These are phyloP conservation scores for Beauveria medogensis DNA, from an alignment of 2,329 filamentous ascomycete species.

Conservation along the genomic window DNA sequence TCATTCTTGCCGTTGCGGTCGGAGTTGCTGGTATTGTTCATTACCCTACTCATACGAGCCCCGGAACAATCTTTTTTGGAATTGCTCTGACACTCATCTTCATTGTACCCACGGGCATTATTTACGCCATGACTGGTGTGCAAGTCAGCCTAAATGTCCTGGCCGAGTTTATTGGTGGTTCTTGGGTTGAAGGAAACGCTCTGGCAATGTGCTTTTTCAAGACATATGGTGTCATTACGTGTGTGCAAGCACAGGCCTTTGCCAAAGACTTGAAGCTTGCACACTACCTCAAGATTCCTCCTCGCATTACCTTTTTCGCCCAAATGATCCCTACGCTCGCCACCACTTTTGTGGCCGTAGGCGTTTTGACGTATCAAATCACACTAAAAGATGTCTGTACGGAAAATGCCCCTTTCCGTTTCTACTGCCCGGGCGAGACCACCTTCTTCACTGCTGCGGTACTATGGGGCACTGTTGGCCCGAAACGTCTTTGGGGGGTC, in stretches of 20 bases:
- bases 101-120: slow-evolving; percentile 33
- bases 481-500: slow-evolving; percentile 33
- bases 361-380: slow-evolving; percentile 33
- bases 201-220: slow-evolving; percentile 26
- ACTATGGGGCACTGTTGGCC: slow-evolving; percentile 44
- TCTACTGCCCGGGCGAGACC: slow-evolving; percentile 29
- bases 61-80: slow-evolving; percentile 33
- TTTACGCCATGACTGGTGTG: slow-evolving; percentile 37
- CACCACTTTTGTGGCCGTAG: slow-evolving; percentile 37
- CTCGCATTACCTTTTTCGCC: slow-evolving; percentile 37
- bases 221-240: slow-evolving; percentile 28
- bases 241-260: slow-evolving; percentile 21
- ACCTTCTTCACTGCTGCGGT: slow-evolving; percentile 31
- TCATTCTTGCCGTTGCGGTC: slow-evolving; percentile 26
- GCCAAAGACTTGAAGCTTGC: slow-evolving; percentile 41
- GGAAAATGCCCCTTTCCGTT: slow-evolving; percentile 24
- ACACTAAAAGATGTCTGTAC: slow-evolving; percentile 31
- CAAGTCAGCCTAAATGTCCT: slow-evolving; percentile 32
- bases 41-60: slow-evolving; percentile 34
- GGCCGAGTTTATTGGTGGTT: slow-evolving; percentile 36
- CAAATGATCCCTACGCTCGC: slow-evolving; percentile 38
- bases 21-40: slow-evolving; percentile 29
- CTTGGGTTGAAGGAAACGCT: slow-evolving; percentile 26
- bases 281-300: slow-evolving; percentile 43
- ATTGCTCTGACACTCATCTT: slow-evolving; percentile 32